phyloP scores from a whole-genome alignment of 2,329 filamentous ascomycete species.

The Acrodontium crateriforme region DNA sequence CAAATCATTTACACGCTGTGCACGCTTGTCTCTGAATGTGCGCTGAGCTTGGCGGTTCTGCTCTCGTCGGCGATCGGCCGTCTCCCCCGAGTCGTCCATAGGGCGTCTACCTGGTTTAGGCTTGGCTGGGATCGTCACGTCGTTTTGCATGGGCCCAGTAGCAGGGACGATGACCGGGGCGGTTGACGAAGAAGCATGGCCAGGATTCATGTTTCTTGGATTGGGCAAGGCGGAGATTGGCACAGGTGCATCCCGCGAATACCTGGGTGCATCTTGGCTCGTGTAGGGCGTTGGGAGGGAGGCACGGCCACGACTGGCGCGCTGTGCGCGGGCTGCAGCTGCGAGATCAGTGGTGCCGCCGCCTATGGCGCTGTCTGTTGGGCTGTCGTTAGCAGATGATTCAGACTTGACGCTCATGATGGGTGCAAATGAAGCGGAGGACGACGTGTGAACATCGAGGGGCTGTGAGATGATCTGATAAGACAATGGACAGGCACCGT shows the following conservation, averaged over 20 bases:
- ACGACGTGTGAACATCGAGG: constrained; percentile 4
- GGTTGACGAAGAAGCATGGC: no score
- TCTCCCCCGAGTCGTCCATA: constrained; percentile 59
- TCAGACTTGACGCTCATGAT: constrained; percentile 6
- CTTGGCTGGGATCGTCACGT: constrained; percentile 27
- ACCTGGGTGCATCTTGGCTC: no score
- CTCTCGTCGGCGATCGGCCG: constrained; percentile 81
- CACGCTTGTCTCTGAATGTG: constrained; percentile 76
- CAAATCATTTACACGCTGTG: constrained; percentile 59
- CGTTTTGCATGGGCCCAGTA: constrained; percentile 25
- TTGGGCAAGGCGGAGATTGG: no score
- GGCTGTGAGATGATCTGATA: constrained; percentile 15
- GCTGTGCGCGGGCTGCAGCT: no score
- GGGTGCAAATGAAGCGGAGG: constrained; percentile 6
- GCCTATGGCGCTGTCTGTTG: not conserved
- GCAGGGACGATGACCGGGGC: no score
- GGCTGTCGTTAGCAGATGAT: not conserved
- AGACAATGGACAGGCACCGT: constrained; percentile 9
- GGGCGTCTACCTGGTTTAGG: constrained; percentile 74
- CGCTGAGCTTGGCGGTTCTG: constrained; percentile 89
- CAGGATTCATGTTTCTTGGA: no score
- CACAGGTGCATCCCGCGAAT: no score
- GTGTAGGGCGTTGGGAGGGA: no score
- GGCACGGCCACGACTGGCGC: constrained; percentile 1
- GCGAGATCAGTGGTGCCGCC: no score